phyloP scores from a whole-genome alignment of 306 rosid genomes.

The cucumber (Cucumis sativus) region DNA sequence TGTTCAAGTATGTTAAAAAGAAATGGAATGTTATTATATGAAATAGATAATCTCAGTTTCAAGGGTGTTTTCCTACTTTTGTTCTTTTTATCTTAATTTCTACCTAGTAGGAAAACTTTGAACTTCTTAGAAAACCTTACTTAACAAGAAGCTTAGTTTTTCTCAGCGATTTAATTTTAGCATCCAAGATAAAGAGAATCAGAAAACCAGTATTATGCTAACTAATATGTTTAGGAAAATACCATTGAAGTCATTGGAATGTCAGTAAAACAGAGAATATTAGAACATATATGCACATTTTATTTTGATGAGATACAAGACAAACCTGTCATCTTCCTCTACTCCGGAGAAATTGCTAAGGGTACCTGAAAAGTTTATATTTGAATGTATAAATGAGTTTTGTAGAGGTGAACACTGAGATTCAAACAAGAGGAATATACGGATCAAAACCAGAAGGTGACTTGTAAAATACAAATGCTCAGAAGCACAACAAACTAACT shows the following conservation, averaged over 20 bases:
- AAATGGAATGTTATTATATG: not conserved
- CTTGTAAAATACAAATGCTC: not conserved
- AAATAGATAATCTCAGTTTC: not conserved
- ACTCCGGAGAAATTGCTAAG: constrained; percentile 29
- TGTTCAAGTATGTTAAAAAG: constrained; percentile 13
- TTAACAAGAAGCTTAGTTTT: not conserved
- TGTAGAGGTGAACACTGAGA: constrained; percentile 19
- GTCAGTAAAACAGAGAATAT: not conserved
- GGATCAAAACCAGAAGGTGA: not conserved
- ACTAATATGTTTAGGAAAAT: not conserved
- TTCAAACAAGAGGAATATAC: not conserved
- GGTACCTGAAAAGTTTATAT: constrained; percentile 23
- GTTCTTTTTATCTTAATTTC: not conserved
- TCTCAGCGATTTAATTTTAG: not conserved
- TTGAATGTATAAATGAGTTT: constrained; percentile 42
- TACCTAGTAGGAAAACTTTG: not conserved
- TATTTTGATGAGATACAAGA: not conserved
- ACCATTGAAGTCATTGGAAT: not conserved
- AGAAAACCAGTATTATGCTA: not conserved
- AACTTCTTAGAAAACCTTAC: not conserved
- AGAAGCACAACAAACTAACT: not conserved
- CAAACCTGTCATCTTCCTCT: constrained; percentile 48
- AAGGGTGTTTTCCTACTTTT: not conserved
- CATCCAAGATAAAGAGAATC: not conserved
- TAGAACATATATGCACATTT: not conserved